Percentiles rank a stretch among this genome's conserved stretches.
phyloP scores from a whole-genome alignment of 495 filamentous ascomycete species.

The Rhizodiscina lignyota region DNA sequence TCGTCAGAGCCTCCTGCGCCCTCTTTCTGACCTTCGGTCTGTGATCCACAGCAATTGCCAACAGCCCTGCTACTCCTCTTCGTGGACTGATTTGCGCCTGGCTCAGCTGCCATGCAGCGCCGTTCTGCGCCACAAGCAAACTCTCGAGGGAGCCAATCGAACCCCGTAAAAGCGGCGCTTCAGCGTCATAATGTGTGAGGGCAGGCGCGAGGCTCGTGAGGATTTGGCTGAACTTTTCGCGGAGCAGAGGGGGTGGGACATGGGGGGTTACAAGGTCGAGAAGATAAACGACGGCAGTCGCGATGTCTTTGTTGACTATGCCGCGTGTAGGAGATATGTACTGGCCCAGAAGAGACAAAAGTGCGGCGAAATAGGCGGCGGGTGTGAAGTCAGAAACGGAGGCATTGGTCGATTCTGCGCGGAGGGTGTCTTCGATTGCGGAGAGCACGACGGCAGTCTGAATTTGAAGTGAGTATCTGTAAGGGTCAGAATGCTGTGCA shows the following conservation, averaged over 20 bases:
- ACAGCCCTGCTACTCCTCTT: conserved; percentile 69
- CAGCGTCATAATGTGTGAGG: conserved; percentile 60
- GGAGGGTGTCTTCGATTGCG: conserved; percentile 82
- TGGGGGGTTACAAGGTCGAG: conserved; percentile 78
- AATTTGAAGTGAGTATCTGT: conserved; percentile 2
- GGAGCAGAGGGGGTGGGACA: conserved; percentile 68
- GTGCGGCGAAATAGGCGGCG: conserved; percentile 88
- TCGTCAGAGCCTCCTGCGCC: conserved; percentile 75
- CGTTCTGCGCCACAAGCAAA: conserved; percentile 75
- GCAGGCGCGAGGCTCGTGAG: conserved; percentile 72
- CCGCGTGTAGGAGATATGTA: conserved; percentile 43
- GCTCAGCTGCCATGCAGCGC: conserved; percentile 68
- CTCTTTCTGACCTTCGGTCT: conserved; percentile 90
- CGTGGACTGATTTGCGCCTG: conserved; percentile 75
- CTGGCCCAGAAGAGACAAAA: conserved; percentile 76
- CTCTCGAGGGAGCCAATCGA: conserved; percentile 90
- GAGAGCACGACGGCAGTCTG: conserved; percentile 78
- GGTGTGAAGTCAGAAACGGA: conserved; percentile 63
- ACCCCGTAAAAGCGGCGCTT: conserved; percentile 69
- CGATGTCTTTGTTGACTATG: conserved; percentile 66
- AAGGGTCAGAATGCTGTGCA: background rate
- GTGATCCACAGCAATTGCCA: conserved; percentile 69
- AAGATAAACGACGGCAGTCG: conserved; percentile 81
- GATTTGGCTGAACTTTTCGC: conserved; percentile 87
- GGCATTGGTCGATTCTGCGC: conserved; percentile 66